These are phyloP conservation scores for Chaetomium cochliodes DNA, from an alignment of 495 filamentous ascomycete genomes.

Conservation along the genomic window DNA sequence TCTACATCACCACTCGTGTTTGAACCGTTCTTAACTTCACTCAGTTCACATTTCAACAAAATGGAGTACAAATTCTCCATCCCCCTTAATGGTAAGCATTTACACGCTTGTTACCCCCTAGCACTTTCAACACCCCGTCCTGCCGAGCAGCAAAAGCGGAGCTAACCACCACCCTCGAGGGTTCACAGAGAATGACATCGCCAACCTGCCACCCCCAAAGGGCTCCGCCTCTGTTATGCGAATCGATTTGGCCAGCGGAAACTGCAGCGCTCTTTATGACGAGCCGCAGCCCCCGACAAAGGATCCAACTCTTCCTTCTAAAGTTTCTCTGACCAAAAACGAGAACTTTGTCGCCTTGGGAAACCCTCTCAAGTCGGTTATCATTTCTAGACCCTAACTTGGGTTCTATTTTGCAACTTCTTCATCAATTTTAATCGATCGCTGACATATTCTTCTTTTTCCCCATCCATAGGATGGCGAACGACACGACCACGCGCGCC, in stretches of 20 bases:
- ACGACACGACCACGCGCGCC: not conserved
- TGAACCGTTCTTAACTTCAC: not conserved
- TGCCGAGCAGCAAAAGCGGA: constrained; percentile 1
- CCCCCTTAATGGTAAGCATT: constrained; percentile 1
- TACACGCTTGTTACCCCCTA: not conserved
- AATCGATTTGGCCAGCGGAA: not conserved
- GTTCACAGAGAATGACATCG: not conserved
- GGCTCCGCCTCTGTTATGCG: no score
- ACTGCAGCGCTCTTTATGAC: not conserved
- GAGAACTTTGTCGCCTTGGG: not conserved
- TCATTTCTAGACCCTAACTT: no score
- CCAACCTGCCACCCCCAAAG: no score
- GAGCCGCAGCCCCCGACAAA: not conserved
- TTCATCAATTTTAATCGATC: not conserved
- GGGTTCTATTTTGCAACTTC: no score
- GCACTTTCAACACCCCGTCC: not conserved
- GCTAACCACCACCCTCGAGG: not conserved
- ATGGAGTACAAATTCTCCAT: not conserved
- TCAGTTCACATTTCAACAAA: not conserved
- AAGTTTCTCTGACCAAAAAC: not conserved
- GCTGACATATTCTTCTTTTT: not conserved
- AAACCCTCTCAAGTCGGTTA: not conserved
- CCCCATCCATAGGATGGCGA: not conserved
- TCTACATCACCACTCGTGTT: not conserved
- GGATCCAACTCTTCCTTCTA: not conserved